Percentiles rank a stretch among this genome's conserved stretches.
Evolutionary conservation across 352 stramenopile species (phyloP).

Genomic region (Globisporangium alternatum): DNA sequence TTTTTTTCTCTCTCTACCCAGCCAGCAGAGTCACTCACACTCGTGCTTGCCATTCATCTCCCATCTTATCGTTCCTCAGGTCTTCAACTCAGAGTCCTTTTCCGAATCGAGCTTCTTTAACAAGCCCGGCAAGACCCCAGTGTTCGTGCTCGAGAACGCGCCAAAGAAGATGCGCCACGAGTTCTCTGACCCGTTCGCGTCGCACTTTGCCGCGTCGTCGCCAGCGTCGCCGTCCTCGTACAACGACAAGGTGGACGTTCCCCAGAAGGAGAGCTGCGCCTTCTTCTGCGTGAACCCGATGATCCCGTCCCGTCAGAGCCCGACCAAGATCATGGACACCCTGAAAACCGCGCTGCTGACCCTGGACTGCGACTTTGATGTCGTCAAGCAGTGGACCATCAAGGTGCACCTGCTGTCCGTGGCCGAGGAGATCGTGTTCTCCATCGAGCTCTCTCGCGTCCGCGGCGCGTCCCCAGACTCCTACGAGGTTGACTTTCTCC

Average conservation of each 20-base stretch:
- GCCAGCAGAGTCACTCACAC: not conserved
- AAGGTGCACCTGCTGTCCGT: conserved; percentile 57
- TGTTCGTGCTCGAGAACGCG: conserved; percentile 21
- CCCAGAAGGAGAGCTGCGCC: conserved; percentile 41
- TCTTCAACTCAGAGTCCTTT: conserved; percentile 19
- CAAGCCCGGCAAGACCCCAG: conserved; percentile 14
- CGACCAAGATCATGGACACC: conserved; percentile 50
- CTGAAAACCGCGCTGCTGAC: conserved; percentile 30
- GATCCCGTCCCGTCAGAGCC: conserved; percentile 40
- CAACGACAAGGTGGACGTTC: conserved; percentile 36
- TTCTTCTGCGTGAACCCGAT: conserved; percentile 54
- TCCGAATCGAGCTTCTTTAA: conserved; percentile 15
- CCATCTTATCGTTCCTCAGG: not conserved
- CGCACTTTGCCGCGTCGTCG: conserved; percentile 20
- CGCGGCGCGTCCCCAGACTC: conserved; percentile 12
- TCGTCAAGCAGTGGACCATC: conserved; percentile 40
- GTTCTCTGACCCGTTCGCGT: not conserved
- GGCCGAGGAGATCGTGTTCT: conserved; percentile 64
- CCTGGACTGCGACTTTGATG: conserved; percentile 40
- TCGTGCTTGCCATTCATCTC: not conserved
- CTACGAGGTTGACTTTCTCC: conserved; percentile 65
- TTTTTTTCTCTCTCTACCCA: not conserved
- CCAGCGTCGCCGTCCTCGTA: conserved; percentile 48
- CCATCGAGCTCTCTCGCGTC: conserved; percentile 45
- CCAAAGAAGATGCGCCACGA: not conserved